Evolutionary conservation across 768 basidiomycete genomes (phyloP), one percentile per base, ranked within the genome.

Genomic region (Pisolithus tinctorius): DNA sequence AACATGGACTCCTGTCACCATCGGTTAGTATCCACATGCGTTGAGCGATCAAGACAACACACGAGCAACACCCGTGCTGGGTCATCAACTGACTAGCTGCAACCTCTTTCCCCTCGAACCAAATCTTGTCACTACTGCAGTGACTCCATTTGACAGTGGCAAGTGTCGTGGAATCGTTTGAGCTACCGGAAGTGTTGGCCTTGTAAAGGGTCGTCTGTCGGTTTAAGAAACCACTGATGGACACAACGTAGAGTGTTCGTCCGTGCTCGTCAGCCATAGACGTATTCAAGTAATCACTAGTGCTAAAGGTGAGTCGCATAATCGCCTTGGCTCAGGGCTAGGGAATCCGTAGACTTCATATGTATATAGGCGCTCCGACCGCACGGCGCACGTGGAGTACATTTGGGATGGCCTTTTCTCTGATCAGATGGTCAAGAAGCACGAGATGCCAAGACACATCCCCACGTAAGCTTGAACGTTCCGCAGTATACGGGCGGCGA

Each of bases 1-100:
- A 52, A 4, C 51, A 44, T 29, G 60, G 58, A 38, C 56, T 47
- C 41, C 63, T 66, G 37, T 40, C 6, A 20, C 20, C 16, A 4
- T 10, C 11, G 37, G 17, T 36, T 8, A 37, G 36, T 20, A 31
- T 37, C n/a, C 31, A 16, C 17, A 4, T 17, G 6, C n/a, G 6
- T 6, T 20, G 20, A 46, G 45, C 8, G 30, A 16, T n/a, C 23
- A 36, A 26, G 25, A 37, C 4, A 36, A 37, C 47, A 11, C 25
- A 48, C 47, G 47, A 25, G 23, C 37, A 38, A 8, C 23, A 48
- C 20, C 2, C 30, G 30, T 6, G 4, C 16, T 23, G 34, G 6
- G 25, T 25, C 10, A 37, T 36, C 37, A 48, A 29, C 6, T n/a
- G 7, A 20, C n/a, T 13, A 16, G 27, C 31, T n/a, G 3, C 6